Evolutionary conservation across 2,329 filamentous ascomycete species (phyloP).

Genomic region (Aspergillus alliaceus): DNA sequence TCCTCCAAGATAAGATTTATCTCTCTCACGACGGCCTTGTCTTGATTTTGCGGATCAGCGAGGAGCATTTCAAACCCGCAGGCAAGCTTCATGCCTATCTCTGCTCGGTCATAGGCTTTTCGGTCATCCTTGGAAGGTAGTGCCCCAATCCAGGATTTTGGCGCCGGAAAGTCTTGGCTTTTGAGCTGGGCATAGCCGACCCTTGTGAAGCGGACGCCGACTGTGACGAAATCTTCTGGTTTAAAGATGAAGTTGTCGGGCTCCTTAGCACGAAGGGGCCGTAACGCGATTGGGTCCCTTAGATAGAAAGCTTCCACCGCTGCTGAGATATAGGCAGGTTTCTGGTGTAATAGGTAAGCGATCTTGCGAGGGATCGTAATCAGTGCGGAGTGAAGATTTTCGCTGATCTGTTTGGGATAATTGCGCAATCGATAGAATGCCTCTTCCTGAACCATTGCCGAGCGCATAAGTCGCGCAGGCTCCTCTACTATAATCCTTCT

Average conservation of each 20-base stretch:
- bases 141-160: slow-evolving; percentile 57
- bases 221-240: slow-evolving; percentile 74
- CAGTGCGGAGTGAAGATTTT: slow-evolving; percentile 73
- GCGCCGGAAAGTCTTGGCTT: slow-evolving; percentile 74
- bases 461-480: slow-evolving; percentile 65
- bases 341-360: slow-evolving; percentile 73
- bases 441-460: slow-evolving; percentile 75
- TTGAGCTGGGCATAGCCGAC: slow-evolving; percentile 88
- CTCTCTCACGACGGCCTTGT: slow-evolving; percentile 70
- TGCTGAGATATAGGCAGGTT: slow-evolving; percentile 74
- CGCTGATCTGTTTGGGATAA: slow-evolving; percentile 73
- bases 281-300: slow-evolving; percentile 75
- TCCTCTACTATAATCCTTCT: slow-evolving; percentile 59
- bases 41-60: slow-evolving; percentile 64
- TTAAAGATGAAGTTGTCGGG: slow-evolving; percentile 62
- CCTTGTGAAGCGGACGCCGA: slow-evolving; percentile 80
- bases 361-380: slow-evolving; percentile 77
- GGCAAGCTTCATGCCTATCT: slow-evolving; percentile 84
- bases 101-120: slow-evolving; percentile 51
- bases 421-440: slow-evolving; percentile 85
- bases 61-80: slow-evolving; percentile 90
- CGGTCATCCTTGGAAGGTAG: slow-evolving; percentile 43
- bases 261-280: slow-evolving; percentile 62
- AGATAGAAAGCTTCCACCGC: slow-evolving; percentile 92
- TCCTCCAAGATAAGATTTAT: slow-evolving; percentile 76